Percentiles rank a stretch among this genome's conserved stretches.
These are phyloP conservation scores for Fusarium sp. DNA, from an alignment of 2,329 filamentous ascomycete genomes.

Conservation along the genomic window DNA sequence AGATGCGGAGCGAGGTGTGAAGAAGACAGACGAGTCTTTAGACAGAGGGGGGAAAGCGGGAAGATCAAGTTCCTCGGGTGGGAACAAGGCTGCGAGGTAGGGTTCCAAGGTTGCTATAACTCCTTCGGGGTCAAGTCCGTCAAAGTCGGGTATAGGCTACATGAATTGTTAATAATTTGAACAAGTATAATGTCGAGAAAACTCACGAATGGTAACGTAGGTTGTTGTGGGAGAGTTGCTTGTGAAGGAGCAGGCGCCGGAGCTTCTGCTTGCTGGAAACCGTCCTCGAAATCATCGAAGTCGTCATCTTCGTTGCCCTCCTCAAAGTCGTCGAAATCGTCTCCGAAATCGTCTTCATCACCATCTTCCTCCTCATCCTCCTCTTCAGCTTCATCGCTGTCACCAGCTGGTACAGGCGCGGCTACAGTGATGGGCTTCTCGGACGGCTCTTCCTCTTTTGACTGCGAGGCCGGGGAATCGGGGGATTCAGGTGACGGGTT, in stretches of 20 bases:
- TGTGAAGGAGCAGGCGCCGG: conserved; percentile 41
- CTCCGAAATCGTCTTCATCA: conserved; percentile 64
- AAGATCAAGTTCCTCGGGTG: conserved; percentile 65
- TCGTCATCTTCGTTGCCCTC: conserved; percentile 67
- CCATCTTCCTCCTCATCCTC: conserved; percentile 44
- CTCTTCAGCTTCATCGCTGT: conserved; percentile 42
- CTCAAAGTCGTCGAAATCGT: conserved; percentile 73
- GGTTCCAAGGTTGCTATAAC: conserved; percentile 71
- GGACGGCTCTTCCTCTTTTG: conserved; percentile 47
- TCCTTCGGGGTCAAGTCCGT: conserved; percentile 70
- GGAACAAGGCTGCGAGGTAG: conserved; percentile 76
- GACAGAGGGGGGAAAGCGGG: conserved; percentile 63
- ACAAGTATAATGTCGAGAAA: not conserved
- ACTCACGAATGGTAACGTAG: conserved; percentile 60
- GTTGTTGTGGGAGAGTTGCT: conserved; percentile 50
- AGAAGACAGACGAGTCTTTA: conserved; percentile 75
- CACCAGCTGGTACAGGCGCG: conserved; percentile 28
- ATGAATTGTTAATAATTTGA: conserved; percentile 38
- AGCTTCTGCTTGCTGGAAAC: conserved; percentile 70
- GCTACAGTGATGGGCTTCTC: conserved; percentile 28
- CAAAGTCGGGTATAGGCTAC: conserved; percentile 76
- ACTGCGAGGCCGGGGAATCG: conserved; percentile 45
- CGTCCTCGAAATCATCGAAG: conserved; percentile 80
- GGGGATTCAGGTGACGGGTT: conserved; percentile 43
- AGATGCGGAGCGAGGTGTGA: conserved; percentile 87